Evolutionary conservation across 495 filamentous ascomycete genomes (phyloP).

Genomic region (Penicillium lagena): DNA sequence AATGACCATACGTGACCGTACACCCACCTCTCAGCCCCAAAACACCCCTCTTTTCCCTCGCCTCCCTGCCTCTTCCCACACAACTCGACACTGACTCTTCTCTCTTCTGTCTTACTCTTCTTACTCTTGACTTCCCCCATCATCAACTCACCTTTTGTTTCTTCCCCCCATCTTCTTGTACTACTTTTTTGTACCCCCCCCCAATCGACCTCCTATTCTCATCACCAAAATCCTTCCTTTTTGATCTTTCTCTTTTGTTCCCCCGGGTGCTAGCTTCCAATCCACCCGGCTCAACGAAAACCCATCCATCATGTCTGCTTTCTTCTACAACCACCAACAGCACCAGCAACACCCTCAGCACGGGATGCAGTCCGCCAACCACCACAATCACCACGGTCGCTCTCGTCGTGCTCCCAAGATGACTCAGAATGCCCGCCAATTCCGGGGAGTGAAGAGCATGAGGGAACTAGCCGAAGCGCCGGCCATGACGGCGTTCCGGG

Average conservation of each 20-base stretch:
- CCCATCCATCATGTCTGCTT: conserved; percentile 63
- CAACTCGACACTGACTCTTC: conserved; percentile 7
- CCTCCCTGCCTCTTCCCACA: conserved; percentile 20
- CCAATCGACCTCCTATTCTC: too few species aligned
- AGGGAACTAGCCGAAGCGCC: conserved; percentile 81
- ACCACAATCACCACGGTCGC: conserved; percentile 68
- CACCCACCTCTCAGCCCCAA: conserved; percentile 13
- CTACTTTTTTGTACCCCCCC: conserved; percentile 15
- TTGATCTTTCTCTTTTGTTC: conserved; percentile 17
- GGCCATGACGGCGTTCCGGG: conserved; percentile 67
- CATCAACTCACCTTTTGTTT: conserved; percentile 21
- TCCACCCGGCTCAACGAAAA: conserved; percentile 3
- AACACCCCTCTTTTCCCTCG: conserved; percentile 19
- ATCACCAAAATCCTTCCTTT: too few species aligned
- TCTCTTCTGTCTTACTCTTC: conserved; percentile 16
- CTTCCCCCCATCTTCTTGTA: conserved; percentile 26
- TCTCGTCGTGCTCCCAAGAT: conserved; percentile 83
- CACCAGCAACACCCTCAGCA: conserved; percentile 45
- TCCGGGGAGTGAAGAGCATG: conserved; percentile 74
- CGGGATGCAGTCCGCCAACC: conserved; percentile 43
- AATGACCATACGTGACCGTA: conserved; percentile 4
- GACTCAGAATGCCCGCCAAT: conserved; percentile 77
- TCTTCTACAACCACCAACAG: conserved; percentile 63
- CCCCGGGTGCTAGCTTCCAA: conserved; percentile 14
- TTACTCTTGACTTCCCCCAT: conserved; percentile 19